Evolutionary conservation across 345 rosid species (phyloP).

Genomic region (Trapa incisa): DNA sequence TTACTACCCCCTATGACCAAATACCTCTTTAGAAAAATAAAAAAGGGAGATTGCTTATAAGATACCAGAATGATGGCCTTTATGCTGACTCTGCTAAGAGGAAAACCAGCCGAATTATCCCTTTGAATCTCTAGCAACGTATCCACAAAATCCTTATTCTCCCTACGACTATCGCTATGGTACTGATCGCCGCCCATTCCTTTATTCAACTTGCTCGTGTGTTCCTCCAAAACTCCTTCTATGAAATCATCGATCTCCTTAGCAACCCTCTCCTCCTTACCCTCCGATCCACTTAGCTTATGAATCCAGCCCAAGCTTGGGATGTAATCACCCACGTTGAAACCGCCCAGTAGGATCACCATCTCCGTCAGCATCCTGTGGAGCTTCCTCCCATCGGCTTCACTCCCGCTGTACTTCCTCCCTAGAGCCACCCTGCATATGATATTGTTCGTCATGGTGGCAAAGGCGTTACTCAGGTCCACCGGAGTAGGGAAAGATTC

Average conservation of each 20-base stretch:
- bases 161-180: not conserved
- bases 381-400: constrained; percentile 16
- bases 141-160: constrained; percentile 20
- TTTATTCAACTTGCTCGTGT: not conserved
- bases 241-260: constrained; percentile 20
- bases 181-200: too few species aligned
- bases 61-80: constrained; percentile 29
- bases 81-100: constrained; percentile 8
- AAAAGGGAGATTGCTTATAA: too few species aligned
- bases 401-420: constrained; percentile 31
- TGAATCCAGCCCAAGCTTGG: constrained; percentile 47
- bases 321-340: constrained; percentile 32
- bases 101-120: constrained; percentile 5
- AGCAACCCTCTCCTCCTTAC: constrained; percentile 14
- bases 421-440: constrained; percentile 36
- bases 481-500: constrained; percentile 4
- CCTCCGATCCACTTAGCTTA: constrained; percentile 16
- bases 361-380: constrained; percentile 16
- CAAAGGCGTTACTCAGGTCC: constrained; percentile 26
- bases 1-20: too few species aligned
- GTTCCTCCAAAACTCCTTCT: constrained; percentile 16
- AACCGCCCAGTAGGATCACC: constrained; percentile 20
- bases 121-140: constrained; percentile 16
- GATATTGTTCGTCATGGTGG: constrained; percentile 24
- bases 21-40: too few species aligned